These are phyloP conservation scores for Debaryomyces sp. DNA, from an alignment of 1,139 yeast genomes.

Conservation along the genomic window DNA sequence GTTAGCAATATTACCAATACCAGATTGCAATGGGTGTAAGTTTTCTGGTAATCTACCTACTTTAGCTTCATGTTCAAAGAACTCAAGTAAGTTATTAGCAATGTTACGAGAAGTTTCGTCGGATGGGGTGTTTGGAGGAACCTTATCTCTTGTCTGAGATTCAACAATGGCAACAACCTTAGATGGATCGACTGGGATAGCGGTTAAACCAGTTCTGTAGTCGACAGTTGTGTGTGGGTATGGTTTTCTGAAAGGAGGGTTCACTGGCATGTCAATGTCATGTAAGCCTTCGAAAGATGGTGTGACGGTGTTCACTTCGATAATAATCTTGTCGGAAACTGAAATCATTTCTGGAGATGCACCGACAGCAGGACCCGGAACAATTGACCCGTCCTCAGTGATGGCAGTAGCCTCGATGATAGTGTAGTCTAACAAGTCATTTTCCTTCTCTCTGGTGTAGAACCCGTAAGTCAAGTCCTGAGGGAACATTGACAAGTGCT, in stretches of 20 bases:
- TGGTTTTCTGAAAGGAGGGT: slow-evolving; percentile 88
- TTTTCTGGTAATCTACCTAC: slow-evolving; percentile 89
- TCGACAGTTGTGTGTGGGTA: slow-evolving; percentile 80
- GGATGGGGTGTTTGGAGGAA: slow-evolving; percentile 87
- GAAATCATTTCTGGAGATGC: slow-evolving; percentile 91
- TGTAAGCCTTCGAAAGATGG: slow-evolving; percentile 96
- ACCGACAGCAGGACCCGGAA: slow-evolving; percentile 98
- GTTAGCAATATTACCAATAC: slow-evolving; percentile 97
- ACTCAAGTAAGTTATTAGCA: slow-evolving; percentile 83
- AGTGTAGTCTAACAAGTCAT: slow-evolving; percentile 74
- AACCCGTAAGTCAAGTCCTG: slow-evolving; percentile 95
- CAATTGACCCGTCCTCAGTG: slow-evolving; percentile 88
- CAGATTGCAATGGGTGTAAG: slow-evolving; percentile 93
- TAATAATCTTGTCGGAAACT: slow-evolving; percentile 83
- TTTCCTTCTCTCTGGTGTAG: slow-evolving; percentile 73
- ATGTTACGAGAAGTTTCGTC: slow-evolving; percentile 79
- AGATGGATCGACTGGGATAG: slow-evolving; percentile 85
- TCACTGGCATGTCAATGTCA: slow-evolving; percentile 89
- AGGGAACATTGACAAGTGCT: slow-evolving; percentile 96
- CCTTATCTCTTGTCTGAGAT: slow-evolving; percentile 70
- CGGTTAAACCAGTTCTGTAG: slow-evolving; percentile 68
- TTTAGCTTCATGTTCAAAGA: slow-evolving; percentile 87
- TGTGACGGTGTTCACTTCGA: slow-evolving; percentile 89
- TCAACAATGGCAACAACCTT: slow-evolving; percentile 93
- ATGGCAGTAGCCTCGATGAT: slow-evolving; percentile 97